These are phyloP conservation scores for Salicornia ramosissima DNA, from an alignment of 148 eudicot species.

Conservation along the genomic window DNA sequence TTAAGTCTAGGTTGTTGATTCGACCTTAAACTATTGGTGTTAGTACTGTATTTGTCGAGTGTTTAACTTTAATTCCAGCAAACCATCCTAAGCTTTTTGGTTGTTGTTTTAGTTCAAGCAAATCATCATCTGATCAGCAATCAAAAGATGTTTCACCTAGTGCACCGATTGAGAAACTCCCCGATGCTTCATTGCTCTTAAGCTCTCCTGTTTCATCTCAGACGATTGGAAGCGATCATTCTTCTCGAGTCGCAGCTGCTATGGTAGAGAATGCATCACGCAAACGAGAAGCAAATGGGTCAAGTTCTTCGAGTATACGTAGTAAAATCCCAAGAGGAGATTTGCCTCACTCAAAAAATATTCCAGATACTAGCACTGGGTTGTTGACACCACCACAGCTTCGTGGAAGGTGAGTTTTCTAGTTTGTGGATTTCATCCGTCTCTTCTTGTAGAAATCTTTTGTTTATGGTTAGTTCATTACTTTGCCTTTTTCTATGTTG, in stretches of 20 bases:
- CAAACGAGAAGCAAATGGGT: conserved; percentile 61
- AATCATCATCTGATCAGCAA: conserved; percentile 17
- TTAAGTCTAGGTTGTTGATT: background rate
- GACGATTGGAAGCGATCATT: conserved; percentile 49
- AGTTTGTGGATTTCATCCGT: conserved; percentile 4
- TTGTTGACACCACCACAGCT: conserved; percentile 84
- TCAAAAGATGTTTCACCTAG: conserved; percentile 19
- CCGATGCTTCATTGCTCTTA: conserved; percentile 72
- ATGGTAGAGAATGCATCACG: conserved; percentile 68
- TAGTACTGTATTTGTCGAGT: background rate
- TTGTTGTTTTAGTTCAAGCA: conserved; percentile 22
- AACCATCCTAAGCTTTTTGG: background rate
- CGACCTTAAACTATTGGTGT: background rate
- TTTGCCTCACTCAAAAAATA: conserved; percentile 55
- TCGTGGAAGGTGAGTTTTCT: conserved; percentile 60
- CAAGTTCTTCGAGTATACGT: conserved; percentile 38
- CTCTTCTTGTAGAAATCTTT: background rate
- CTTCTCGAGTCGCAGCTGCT: conserved; percentile 86
- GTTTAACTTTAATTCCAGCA: too few relatives aligned
- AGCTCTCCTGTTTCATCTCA: conserved; percentile 48
- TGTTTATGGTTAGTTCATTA: background rate
- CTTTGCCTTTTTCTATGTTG: background rate
- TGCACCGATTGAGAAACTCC: conserved; percentile 53
- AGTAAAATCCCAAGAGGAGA: conserved; percentile 67
- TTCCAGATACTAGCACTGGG: conserved; percentile 64